Evolutionary conservation across 495 filamentous ascomycete species (phyloP), one percentile per base, ranked within the genome.

Genomic region (Trichoderma reesei): DNA sequence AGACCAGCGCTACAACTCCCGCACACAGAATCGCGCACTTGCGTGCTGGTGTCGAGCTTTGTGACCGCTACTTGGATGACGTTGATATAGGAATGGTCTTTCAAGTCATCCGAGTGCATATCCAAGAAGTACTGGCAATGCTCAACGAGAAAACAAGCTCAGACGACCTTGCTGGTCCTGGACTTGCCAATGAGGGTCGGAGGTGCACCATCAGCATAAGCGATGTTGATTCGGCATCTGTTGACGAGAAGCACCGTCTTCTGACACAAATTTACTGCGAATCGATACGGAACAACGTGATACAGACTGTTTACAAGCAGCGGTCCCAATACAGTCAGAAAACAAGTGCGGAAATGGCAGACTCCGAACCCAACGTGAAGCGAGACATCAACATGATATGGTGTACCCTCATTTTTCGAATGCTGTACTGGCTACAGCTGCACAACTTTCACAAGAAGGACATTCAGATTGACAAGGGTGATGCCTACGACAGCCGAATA

Each of bases 381-480:
- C 48, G 41, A n/a, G 33, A 18, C 31, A 20, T 64, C 18, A 69
- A 73, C 56, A 67, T 62, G 13, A 72, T 73, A 38, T 76, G 74
- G 73, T 70, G 70, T 20, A 46, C 66, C 11, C 65, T 75, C 38
- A 68, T 73, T 0, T 75, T 74, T 46, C 68, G 75, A 31, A 77
- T 76, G 75, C 66, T 77, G 59, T 75, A 71, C 65, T 76, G 75
- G 75, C 64, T 77, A 0, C 59, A 71, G 48, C 61, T 76, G 60
- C 73, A 77, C 64, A 71, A 75, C 65, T 77, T 77, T 46, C 69
- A 76, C 60, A 69, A 68, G 37, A 61, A 69, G 14, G 75, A 77
- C 65, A 64, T 72, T 8, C 70, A 70, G 65, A 67, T 75, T 5
- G 70, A 71, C 14, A 66, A 70, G 18, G 68, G 70, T 33, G 70